A percentile compares a stretch with the other conserved stretches of the same genome.
phyloP scores from a whole-genome alignment of 1,284 basidiomycete species.

The Trichosporon coremiiforme region DNA sequence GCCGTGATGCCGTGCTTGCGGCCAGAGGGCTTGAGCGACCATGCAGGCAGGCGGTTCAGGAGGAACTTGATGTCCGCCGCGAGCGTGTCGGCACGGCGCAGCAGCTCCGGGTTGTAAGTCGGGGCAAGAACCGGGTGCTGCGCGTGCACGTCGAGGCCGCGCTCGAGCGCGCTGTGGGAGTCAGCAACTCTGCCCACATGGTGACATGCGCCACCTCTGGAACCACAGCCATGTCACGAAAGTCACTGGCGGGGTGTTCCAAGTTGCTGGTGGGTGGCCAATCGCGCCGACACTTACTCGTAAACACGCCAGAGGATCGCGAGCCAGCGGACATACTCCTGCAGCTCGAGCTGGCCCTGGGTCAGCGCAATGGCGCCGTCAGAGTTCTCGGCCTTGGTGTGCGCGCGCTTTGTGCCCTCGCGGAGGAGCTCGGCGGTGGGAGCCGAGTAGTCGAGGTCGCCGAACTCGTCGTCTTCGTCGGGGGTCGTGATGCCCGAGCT shows the following conservation, averaged over 20 bases:
- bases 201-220: background rate
- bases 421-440: slow-evolving; percentile 59
- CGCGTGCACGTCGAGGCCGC: slow-evolving; percentile 66
- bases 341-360: slow-evolving; percentile 64
- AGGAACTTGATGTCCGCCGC: slow-evolving; percentile 69
- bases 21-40: slow-evolving; percentile 55
- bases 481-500: slow-evolving; percentile 5
- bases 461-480: slow-evolving; percentile 22
- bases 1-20: slow-evolving; percentile 54
- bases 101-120: slow-evolving; percentile 70
- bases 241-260: background rate
- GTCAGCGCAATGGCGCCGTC: slow-evolving; percentile 65
- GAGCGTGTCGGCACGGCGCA: slow-evolving; percentile 65
- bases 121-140: slow-evolving; percentile 66
- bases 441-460: slow-evolving; percentile 48
- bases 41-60: slow-evolving; percentile 55
- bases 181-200: background rate
- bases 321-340: slow-evolving; percentile 70
- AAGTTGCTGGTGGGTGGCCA: background rate
- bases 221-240: background rate
- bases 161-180: slow-evolving; percentile 64
- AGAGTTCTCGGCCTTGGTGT: slow-evolving; percentile 66
- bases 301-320: slow-evolving; percentile 79
- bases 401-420: slow-evolving; percentile 64
- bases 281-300: slow-evolving; percentile 61